Conservation (phyloP, 2,329 filamentous ascomycete species). For the Botrytis medusae region DNA sequence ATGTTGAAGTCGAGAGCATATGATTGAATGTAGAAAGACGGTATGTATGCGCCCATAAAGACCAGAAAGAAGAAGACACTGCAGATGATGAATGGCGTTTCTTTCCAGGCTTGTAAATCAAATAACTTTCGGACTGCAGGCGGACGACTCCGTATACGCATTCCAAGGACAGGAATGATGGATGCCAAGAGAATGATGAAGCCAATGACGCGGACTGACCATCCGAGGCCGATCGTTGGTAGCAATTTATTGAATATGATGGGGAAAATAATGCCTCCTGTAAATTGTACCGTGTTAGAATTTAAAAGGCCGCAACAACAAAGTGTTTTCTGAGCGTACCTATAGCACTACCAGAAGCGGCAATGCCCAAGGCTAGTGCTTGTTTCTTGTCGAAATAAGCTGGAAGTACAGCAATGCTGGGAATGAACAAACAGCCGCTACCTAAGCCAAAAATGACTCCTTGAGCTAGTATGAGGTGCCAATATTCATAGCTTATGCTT, state of each 20-base stretch:
- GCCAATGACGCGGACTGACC: slow-evolving; percentile 48
- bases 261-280: slow-evolving; percentile 46
- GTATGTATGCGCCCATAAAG: slow-evolving; percentile 11
- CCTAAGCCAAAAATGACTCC: slow-evolving; percentile 45
- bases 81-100: slow-evolving; percentile 8
- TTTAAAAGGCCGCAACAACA: background rate
- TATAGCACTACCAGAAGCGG: slow-evolving; percentile 42
- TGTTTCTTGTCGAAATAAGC: slow-evolving; percentile 46
- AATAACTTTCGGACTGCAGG: slow-evolving; percentile 12
- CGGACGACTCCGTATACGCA: background rate
- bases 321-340: slow-evolving; percentile 27
- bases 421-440: slow-evolving; percentile 45
- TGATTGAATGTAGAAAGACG: slow-evolving; percentile 14
- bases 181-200: slow-evolving; percentile 40
- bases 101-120: slow-evolving; percentile 14
- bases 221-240: slow-evolving; percentile 45
- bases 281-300: background rate
- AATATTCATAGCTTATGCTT: slow-evolving; percentile 43
- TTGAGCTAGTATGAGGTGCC: slow-evolving; percentile 47
- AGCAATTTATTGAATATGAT: slow-evolving; percentile 45
- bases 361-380: slow-evolving; percentile 42
- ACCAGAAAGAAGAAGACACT: slow-evolving; percentile 7
- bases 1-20: slow-evolving; percentile 1
- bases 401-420: slow-evolving; percentile 42
- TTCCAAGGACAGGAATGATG: slow-evolving; percentile 10